Conservation (phyloP, 2,329 filamentous ascomycete species). For the Coniochaeta prunicola region DNA sequence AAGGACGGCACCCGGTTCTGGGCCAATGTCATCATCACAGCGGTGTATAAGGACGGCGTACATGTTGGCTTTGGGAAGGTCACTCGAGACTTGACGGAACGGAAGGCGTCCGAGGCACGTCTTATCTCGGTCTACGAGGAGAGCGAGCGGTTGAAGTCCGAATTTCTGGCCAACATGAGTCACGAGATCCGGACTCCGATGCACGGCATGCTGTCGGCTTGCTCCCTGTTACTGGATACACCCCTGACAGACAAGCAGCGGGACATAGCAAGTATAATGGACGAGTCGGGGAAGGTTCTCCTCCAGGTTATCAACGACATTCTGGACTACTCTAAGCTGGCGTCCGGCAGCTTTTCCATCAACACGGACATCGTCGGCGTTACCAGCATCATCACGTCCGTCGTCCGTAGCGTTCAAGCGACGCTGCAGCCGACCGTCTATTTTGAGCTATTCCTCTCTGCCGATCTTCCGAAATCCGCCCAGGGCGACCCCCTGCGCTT, state of each 20-base stretch:
- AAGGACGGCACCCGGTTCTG: conserved; percentile 53
- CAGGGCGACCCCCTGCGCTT: conserved; percentile 53
- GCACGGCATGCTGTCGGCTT: conserved; percentile 55
- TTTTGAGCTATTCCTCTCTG: conserved; percentile 34
- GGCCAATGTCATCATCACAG: conserved; percentile 53
- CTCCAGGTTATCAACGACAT: conserved; percentile 59
- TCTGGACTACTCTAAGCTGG: conserved; percentile 58
- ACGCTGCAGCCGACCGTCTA: conserved; percentile 37
- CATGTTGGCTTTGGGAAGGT: conserved; percentile 53
- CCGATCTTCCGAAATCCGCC: conserved; percentile 38
- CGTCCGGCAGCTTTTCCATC: conserved; percentile 51
- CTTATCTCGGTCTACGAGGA: conserved; percentile 53
- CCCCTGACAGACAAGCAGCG: conserved; percentile 43
- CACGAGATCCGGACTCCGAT: conserved; percentile 60
- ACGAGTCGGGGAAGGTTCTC: conserved; percentile 51
- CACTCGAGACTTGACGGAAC: conserved; percentile 49
- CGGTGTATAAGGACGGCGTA: conserved; percentile 42
- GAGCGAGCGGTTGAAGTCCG: conserved; percentile 54
- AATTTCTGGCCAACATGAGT: conserved; percentile 56
- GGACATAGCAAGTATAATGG: conserved; percentile 49
- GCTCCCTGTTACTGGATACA: conserved; percentile 49
- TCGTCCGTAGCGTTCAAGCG: conserved; percentile 41
- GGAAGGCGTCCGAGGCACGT: conserved; percentile 45
- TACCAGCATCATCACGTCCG: conserved; percentile 34
- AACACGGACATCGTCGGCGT: conserved; percentile 44